phyloP scores from a whole-genome alignment of 176 grass and related monocot genomes.

The Leersia perrieri region DNA sequence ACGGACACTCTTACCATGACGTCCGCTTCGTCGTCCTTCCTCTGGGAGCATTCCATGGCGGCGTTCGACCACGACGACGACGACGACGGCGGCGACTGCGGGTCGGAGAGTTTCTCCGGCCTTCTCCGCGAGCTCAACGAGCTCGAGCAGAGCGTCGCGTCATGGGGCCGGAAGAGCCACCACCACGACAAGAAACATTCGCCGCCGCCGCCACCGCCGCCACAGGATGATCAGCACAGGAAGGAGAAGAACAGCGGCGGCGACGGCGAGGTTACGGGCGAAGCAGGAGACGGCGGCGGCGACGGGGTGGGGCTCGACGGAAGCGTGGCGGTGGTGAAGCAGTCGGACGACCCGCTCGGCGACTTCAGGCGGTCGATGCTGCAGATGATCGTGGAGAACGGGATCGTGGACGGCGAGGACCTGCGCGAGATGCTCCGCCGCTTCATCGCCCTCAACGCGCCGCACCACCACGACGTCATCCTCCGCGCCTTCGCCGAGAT shows the following conservation, averaged over 20 bases:
- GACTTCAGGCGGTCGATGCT: slow-evolving; percentile 84
- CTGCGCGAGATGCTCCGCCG: slow-evolving; percentile 69
- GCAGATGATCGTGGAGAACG: slow-evolving; percentile 77
- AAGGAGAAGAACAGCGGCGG: neutral
- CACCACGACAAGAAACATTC: neutral
- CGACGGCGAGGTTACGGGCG: neutral
- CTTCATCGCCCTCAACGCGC: slow-evolving; percentile 73
- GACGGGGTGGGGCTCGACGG: slow-evolving; percentile 33
- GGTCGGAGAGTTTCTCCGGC: slow-evolving; percentile 48
- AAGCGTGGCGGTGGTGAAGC: slow-evolving; percentile 70
- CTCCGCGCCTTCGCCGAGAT: slow-evolving; percentile 68
- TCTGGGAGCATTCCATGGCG: slow-evolving; percentile 41
- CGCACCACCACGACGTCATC: slow-evolving; percentile 66
- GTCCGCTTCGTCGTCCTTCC: slow-evolving; percentile 36
- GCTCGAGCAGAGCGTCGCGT: slow-evolving; percentile 60
- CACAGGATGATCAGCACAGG: neutral
- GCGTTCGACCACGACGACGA: slow-evolving; percentile 26
- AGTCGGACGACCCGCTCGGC: slow-evolving; percentile 57
- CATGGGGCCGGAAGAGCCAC: slow-evolving; percentile 39
- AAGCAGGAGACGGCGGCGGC: neutral
- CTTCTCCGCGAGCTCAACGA: slow-evolving; percentile 69
- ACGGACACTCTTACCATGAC: slow-evolving; percentile 43
- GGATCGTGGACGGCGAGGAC: slow-evolving; percentile 57
- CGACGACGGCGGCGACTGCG: neutral
- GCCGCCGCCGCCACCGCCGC: neutral